Base-by-base conservation (phyloP, 192 early-diverging fungal species). In the Phycomyces nitens region DNA sequence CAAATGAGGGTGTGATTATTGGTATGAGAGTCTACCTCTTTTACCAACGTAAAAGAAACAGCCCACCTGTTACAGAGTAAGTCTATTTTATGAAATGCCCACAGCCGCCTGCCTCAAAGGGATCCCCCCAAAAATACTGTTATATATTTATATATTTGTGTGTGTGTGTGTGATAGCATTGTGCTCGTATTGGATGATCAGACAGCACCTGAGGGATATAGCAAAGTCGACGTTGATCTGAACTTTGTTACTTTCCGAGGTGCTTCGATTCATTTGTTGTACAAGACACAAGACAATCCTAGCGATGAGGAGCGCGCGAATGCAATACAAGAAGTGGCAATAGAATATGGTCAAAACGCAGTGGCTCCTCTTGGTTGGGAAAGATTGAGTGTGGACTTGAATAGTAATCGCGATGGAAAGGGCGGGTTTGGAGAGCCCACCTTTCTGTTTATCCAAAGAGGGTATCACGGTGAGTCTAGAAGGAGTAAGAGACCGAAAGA, bases 11-110 rank as follows among this genome's bases (percentile, higher is more conserved):
- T 15, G 60, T 69, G 6, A 26, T 67, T 9, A 27, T 69, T 62
- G 68, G 68, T 21, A 63, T 69, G 55, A 47, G 60, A 50, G 60
- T 69, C 0, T 69, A 69, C 47, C 15, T 69, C n/a, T 69, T 69
- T 56, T 63, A 52, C 41, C 40, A 58, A 29, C 29, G 68, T 23
- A 47, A 63, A 24, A 52, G 26, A 14, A 40, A 22, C 38, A n/a
- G 24, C 6, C 14, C 54, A 20, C 60, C 61, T 6, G 56, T 69
- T 12, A 63, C 61, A 57, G 68, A 69, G 68, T 62, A 69, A 58
- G 60, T 62, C 4, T 40, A 6, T 9, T 41, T 41, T 56, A 44
- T 22, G 15, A 58, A 42, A n/a, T 7, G 22, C 9, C 43, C 43
- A 44, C 16, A 11, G 43, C 16, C 9, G n/a, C n/a, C n/a, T n/a